A percentile compares a stretch with the other conserved stretches of the same genome.
Evolutionary conservation across 192 early-diverging fungal species (phyloP).

Genomic region (Coemansia erecta): DNA sequence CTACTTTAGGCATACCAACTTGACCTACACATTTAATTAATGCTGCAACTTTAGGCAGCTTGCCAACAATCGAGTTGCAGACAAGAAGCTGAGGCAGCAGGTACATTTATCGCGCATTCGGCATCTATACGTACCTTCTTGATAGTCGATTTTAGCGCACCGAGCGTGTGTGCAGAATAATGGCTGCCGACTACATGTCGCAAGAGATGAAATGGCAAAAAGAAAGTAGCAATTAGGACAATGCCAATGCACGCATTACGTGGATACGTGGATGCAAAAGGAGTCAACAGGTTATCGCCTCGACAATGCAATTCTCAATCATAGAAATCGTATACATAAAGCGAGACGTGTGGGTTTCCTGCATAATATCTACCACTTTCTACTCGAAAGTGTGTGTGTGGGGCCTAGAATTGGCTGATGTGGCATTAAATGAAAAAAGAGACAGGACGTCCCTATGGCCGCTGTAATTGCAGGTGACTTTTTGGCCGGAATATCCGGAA

Average conservation of each 20-base stretch:
- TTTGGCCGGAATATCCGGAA: too few relatives aligned
- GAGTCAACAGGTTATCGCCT: too few relatives aligned
- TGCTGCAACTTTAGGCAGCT: slow-evolving; percentile 6
- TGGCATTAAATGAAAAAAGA: too few relatives aligned
- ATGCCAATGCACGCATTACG: neutral
- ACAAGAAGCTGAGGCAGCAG: neutral
- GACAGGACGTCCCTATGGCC: too few relatives aligned
- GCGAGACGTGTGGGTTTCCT: neutral
- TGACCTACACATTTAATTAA: slow-evolving; percentile 7
- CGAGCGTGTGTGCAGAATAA: slow-evolving; percentile 70
- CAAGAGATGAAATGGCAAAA: neutral
- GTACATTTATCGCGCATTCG: neutral
- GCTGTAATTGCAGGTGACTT: too few relatives aligned
- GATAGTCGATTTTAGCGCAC: slow-evolving; percentile 71
- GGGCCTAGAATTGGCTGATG: too few relatives aligned
- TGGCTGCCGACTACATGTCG: slow-evolving; percentile 64
- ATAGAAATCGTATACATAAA: neutral
- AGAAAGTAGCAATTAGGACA: neutral
- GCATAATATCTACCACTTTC: too few relatives aligned
- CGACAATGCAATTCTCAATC: too few relatives aligned
- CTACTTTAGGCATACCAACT: neutral
- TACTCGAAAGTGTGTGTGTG: too few relatives aligned
- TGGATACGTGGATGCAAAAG: neutral
- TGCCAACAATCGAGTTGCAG: neutral
- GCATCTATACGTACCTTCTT: slow-evolving; percentile 59